A percentile compares a stretch with the other conserved stretches of the same genome.
phyloP scores from a whole-genome alignment of 192 early-diverging fungal species.

The Umbelopsis vinacea region DNA sequence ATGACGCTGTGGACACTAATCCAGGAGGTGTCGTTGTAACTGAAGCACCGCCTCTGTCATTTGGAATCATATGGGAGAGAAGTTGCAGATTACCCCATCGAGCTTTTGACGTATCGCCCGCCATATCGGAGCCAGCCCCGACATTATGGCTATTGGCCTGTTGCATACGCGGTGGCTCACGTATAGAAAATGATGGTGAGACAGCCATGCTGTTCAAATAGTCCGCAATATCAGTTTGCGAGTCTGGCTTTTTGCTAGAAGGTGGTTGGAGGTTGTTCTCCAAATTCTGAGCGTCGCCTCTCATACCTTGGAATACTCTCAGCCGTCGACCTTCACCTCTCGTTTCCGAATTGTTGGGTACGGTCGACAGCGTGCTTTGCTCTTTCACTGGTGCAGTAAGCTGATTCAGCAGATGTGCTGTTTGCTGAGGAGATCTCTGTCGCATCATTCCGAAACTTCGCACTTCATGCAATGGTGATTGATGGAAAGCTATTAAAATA shows the following conservation, averaged over 20 bases:
- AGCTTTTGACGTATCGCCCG: not conserved
- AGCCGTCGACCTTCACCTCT: constrained; percentile 10
- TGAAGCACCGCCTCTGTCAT: no score
- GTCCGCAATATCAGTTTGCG: not conserved
- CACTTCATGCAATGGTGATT: not conserved
- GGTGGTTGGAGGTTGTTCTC: not conserved
- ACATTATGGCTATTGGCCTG: not conserved
- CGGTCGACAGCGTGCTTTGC: not conserved
- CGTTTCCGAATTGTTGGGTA: not conserved
- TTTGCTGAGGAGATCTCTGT: constrained; percentile 7
- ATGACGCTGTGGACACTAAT: not conserved
- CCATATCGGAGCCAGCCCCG: constrained; percentile 18
- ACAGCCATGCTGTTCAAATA: not conserved
- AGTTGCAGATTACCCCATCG: not conserved
- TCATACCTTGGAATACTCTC: constrained; percentile 14
- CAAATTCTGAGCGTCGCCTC: not conserved
- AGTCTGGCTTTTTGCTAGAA: not conserved
- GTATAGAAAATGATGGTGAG: constrained; percentile 6
- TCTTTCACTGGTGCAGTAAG: not conserved
- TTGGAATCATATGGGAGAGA: not conserved
- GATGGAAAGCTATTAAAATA: not conserved
- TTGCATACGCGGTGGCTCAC: not conserved
- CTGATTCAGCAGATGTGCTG: constrained; percentile 1
- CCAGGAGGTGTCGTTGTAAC: not conserved
- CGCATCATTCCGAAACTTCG: not conserved